A percentile compares a stretch with the other conserved stretches of the same genome.
These are phyloP conservation scores for Candida pseudoviswanathii DNA, from an alignment of 1,139 yeast genomes.

Conservation along the genomic window DNA sequence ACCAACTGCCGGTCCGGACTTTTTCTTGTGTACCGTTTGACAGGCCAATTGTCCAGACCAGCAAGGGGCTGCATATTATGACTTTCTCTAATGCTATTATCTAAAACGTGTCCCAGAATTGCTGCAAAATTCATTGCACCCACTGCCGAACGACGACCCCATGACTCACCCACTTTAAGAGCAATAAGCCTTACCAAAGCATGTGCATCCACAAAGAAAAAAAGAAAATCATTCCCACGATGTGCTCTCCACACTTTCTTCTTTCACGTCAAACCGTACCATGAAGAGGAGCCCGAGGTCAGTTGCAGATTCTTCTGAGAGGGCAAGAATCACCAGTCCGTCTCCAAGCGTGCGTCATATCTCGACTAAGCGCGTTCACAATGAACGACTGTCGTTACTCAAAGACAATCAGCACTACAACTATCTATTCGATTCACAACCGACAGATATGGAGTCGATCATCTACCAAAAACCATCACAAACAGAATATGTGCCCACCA, in stretches of 20 bases:
- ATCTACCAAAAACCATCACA: conserved; percentile 13
- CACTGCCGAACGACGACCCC: too few species aligned
- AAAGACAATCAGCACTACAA: conserved; percentile 4
- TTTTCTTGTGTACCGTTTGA: not conserved
- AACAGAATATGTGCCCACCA: conserved; percentile 27
- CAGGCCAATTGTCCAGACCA: not conserved
- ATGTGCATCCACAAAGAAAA: not conserved
- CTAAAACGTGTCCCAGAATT: too few species aligned
- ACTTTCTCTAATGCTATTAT: too few species aligned
- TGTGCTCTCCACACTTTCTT: too few species aligned
- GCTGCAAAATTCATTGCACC: too few species aligned
- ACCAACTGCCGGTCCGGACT: not conserved
- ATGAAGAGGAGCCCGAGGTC: conserved; percentile 5
- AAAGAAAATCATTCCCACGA: not conserved
- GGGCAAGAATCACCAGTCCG: conserved; percentile 25
- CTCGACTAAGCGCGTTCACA: conserved; percentile 33
- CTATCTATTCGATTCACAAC: conserved; percentile 1
- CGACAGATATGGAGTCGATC: conserved; percentile 20
- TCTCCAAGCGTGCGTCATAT: conserved; percentile 37
- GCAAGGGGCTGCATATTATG: too few species aligned
- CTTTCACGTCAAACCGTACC: not conserved
- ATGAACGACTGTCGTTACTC: conserved; percentile 25
- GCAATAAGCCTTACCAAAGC: not conserved
- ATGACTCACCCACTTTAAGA: conserved; percentile 3
- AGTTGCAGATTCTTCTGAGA: conserved; percentile 2